Evolutionary conservation across 106 monocot genomes (phyloP), one percentile per base, ranked within the genome.

Genomic region (Acorus calamus): DNA sequence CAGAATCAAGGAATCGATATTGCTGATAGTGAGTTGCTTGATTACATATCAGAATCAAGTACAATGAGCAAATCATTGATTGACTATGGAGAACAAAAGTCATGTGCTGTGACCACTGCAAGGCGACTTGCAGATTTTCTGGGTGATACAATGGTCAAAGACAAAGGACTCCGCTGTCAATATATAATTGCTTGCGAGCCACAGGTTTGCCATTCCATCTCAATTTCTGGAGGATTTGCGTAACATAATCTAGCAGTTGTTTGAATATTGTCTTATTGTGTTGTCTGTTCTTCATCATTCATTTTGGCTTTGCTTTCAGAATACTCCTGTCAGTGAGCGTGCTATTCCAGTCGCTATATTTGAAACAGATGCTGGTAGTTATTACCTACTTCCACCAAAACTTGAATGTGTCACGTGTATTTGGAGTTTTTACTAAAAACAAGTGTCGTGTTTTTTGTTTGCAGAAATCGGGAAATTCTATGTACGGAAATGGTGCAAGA

Each of bases 21-120:
- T 70, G 84, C 87, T 49, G 94, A 96, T 55, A 84, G 82, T 72
- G 94, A 96, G 72, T 74, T 96, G 78, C 90, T 96, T 65, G 87
- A 91, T 67, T 91, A 87, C 72, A 96, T 96, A 71, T 96, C 94
- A 54, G 94, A 96, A 71, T 96, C 90, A 61, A 96, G 90, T 78
- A 96, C 94, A 56, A 96, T 96, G 94, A 96, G 94, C 67, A 96
- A 96, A 71, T 96, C 94, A 47, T 74, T 96, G 49, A 80, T 66
- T 70, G 94, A 96, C 56, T 96, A 96, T 76, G 94, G 94, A 12
- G 84, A 68, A 13, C 90, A 91, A 49, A 96, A 96, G 61, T 96
- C 94, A 61, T 96, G 94, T 79, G 81, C 94, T 56, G 90, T 96
- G 60, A 96, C 94, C 52, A 96, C 94, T 66, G 94, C 94, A 57